phyloP scores from a whole-genome alignment of 2,329 filamentous ascomycete species.

The Annulohypoxylon truncatum region DNA sequence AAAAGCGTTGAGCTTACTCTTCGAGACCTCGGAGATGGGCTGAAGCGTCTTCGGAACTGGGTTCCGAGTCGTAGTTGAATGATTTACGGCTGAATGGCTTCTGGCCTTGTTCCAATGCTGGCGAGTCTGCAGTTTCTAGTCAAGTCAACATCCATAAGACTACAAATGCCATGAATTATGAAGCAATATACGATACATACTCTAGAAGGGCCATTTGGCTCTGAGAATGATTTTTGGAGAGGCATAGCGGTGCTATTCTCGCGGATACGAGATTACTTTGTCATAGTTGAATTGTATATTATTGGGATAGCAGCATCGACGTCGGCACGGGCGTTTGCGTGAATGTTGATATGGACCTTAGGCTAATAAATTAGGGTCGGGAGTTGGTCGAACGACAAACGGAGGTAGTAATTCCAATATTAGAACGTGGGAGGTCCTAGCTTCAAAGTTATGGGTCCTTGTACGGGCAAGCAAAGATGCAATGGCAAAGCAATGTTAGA shows the following conservation, averaged over 20 bases:
- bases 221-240: conserved; percentile 56
- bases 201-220: conserved; percentile 51
- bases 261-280: conserved; percentile 30
- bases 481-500: conserved; percentile 22
- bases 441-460: not conserved
- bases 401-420: not conserved
- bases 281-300: conserved; percentile 30
- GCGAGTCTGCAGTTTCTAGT: conserved; percentile 40
- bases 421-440: not conserved
- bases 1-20: conserved; percentile 68
- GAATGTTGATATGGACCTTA: not conserved
- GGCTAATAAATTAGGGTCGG: not conserved
- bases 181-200: conserved; percentile 36
- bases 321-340: no score
- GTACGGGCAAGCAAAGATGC: conserved; percentile 1
- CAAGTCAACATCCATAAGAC: not conserved
- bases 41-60: conserved; percentile 53
- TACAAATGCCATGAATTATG: not conserved
- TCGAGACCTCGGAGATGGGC: conserved; percentile 68
- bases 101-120: conserved; percentile 66
- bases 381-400: not conserved
- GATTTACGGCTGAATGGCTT: conserved; percentile 59
- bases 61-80: conserved; percentile 47
- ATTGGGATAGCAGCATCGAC: not conserved
- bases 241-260: conserved; percentile 49